Conservation (phyloP, 1,139 yeast genomes). For the Yamadazyma atmosphaerica region DNA sequence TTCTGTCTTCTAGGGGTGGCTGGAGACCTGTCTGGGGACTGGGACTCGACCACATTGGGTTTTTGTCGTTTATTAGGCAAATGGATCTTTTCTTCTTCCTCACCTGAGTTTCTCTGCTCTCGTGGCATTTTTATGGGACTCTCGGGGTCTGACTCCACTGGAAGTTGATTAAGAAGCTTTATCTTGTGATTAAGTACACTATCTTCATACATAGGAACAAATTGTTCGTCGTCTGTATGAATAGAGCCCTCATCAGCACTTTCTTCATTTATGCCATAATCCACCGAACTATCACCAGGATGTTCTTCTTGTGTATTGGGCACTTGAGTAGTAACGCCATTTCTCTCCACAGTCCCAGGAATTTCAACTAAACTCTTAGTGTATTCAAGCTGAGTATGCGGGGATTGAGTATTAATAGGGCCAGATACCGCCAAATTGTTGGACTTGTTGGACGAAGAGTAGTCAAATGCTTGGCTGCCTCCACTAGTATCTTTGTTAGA, state of each 20-base stretch:
- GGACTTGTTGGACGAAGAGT: neutral
- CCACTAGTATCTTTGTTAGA: neutral
- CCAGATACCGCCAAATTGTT: no score
- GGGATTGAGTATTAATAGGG: neutral
- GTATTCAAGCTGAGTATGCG: neutral
- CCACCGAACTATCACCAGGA: neutral
- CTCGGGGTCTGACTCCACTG: neutral
- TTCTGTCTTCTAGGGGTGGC: neutral
- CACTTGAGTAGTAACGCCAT: constrained; percentile 16
- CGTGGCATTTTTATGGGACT: constrained; percentile 6
- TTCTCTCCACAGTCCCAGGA: constrained; percentile 17
- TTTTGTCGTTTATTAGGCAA: constrained; percentile 8
- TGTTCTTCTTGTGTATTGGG: constrained; percentile 19
- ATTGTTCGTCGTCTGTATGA: constrained; percentile 21
- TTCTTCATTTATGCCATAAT: constrained; percentile 1
- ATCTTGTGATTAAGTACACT: constrained; percentile 15
- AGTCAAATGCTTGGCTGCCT: no score
- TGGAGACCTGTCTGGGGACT: constrained; percentile 1
- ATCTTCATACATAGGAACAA: constrained; percentile 13
- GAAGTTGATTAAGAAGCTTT: constrained; percentile 4
- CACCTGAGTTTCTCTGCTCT: no score
- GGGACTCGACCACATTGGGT: constrained; percentile 7
- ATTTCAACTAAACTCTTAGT: constrained; percentile 12
- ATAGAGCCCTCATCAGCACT: constrained; percentile 8
- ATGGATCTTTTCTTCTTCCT: constrained; percentile 17